Evolutionary conservation across 441 rosid genomes (phyloP), one percentile per base, ranked within the genome.

Genomic region (Gossypium schwendimanii): DNA sequence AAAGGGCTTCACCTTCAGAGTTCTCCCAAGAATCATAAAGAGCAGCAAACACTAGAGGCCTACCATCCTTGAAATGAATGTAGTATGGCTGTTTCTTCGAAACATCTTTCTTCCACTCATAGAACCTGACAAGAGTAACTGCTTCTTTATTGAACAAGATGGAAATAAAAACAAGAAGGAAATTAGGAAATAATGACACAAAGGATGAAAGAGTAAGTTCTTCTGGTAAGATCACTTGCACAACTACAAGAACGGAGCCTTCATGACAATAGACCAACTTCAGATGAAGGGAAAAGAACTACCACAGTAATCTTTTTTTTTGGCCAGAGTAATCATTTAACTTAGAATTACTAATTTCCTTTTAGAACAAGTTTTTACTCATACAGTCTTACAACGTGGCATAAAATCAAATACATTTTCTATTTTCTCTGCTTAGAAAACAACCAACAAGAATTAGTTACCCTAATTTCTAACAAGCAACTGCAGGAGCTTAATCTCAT

Each of bases 91-190:
- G 98, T 81, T 88, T 91, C 66, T 87, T 90, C 1, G 97, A 86
- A 36, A 91, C 96, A 73, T 91, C 95, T 66, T 89, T 94, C 78
- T 88, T 94, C 97, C 98, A 94, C 85, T 94, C 98, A 72, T 90
- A 94, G 79, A 94, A 91, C 79, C 97, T 90, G 84, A 36, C 41
- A 36, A 36, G 9, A 36, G 41, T 7, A 36, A 36, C 10, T 36
- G 41, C 41, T 36, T 36, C 41, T 36, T 36, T 7, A 36, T 36
- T 36, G 41, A 36, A 36, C 41, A 36, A 36, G 41, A 36, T 36
- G 41, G 41, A 71, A 4, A n/a, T 53, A 69, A 2, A 70, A n/a
- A 49, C 8, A 67, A 15, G 31, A 39, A 62, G 64, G 12, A 66
- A 52, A 28, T 14, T 57, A 41, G 45, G 50, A 79, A 24, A 14